Percentiles rank a stretch among this genome's conserved stretches.
Evolutionary conservation across 768 basidiomycete species (phyloP).

Genomic region (Podaxis sp.): DNA sequence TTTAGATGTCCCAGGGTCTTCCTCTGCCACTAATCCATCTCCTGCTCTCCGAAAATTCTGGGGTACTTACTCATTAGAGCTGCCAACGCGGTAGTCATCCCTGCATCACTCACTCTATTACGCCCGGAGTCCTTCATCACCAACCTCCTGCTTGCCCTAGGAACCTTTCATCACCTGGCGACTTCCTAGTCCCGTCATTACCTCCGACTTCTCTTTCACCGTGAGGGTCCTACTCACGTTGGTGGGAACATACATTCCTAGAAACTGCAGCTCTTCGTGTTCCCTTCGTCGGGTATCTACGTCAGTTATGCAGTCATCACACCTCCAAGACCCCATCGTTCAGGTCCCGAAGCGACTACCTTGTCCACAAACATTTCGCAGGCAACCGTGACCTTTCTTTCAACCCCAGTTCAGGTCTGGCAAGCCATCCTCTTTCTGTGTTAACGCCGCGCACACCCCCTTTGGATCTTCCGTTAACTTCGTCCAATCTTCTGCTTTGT

Average conservation of each 20-base stretch:
- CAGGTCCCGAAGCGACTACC: neutral
- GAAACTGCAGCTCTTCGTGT: neutral
- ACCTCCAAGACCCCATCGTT: neutral
- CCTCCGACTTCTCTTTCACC: neutral
- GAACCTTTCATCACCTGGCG: neutral
- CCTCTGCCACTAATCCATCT: slow-evolving; percentile 8
- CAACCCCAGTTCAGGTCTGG: neutral
- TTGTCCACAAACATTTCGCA: neutral
- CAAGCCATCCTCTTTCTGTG: neutral
- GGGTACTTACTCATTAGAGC: slow-evolving; percentile 31
- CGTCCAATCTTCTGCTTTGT: neutral
- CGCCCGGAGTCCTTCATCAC: slow-evolving; percentile 18
- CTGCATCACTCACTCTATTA: slow-evolving; percentile 23
- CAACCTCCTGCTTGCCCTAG: neutral
- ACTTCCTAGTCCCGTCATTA: neutral
- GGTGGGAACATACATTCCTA: slow-evolving; percentile 9
- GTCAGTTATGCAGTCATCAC: neutral
- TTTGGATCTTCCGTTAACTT: neutral
- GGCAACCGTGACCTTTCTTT: neutral
- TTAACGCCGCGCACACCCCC: slow-evolving; percentile 4
- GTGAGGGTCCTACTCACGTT: slow-evolving; percentile 14
- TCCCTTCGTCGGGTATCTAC: neutral
- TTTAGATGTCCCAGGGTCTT: slow-evolving; percentile 24
- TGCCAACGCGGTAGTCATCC: slow-evolving; percentile 20
- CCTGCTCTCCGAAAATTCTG: slow-evolving; percentile 27